Percentiles rank a stretch among this genome's conserved stretches.
Conservation (phyloP, 345 rosid genomes). For the Eucalyptus sp. region DNA sequence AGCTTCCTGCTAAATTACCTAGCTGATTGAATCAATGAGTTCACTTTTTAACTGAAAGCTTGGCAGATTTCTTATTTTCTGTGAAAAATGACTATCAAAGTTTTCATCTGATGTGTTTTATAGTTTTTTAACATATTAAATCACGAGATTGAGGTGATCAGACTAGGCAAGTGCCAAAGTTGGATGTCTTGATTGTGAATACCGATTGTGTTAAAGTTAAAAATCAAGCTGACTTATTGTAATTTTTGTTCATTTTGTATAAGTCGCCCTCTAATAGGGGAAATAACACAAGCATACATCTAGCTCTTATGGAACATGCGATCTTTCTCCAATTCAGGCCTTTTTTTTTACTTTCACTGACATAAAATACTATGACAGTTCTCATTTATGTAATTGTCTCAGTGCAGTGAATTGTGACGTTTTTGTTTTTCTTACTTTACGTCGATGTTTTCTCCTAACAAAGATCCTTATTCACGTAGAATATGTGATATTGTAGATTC, state of each 20-base stretch:
- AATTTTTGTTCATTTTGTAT: neutral
- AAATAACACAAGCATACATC: neutral
- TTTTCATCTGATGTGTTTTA: neutral
- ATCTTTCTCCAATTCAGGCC: neutral
- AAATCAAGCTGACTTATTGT: neutral
- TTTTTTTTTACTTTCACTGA: neutral
- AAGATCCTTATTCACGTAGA: neutral
- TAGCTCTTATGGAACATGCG: neutral
- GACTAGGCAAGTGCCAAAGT: neutral
- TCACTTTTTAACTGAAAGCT: neutral
- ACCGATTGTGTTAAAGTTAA: neutral
- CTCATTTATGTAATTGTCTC: neutral
- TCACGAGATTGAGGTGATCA: neutral
- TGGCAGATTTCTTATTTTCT: neutral
- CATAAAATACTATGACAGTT: neutral
- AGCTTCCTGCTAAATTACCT: neutral
- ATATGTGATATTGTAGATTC: slow-evolving; percentile 8
- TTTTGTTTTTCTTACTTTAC: neutral
- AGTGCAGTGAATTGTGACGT: neutral
- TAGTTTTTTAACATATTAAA: neutral
- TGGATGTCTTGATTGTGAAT: neutral
- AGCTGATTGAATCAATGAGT: neutral
- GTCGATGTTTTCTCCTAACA: neutral
- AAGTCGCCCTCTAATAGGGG: neutral
- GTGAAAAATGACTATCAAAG: neutral